Percentiles rank a stretch among this genome's conserved stretches.
These are phyloP conservation scores for Setaria italica DNA, from an alignment of 202 grass and related monocot genomes.

Conservation along the genomic window DNA sequence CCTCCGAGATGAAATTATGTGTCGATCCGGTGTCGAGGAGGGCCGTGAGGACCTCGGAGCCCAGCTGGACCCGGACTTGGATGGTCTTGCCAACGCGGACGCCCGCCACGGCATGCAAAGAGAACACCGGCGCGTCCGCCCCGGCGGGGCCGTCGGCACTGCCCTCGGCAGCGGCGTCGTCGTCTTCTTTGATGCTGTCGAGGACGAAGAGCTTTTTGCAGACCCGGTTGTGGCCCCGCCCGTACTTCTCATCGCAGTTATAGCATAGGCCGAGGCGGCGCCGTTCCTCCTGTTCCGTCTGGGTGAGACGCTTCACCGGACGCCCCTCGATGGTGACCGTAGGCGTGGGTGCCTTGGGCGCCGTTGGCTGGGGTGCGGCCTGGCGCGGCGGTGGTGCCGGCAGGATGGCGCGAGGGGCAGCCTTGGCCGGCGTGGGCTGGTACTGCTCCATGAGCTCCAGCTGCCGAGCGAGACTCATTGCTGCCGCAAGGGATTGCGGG, in stretches of 20 bases:
- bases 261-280: background rate
- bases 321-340: background rate
- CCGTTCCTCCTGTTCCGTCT: background rate
- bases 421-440: accelerated
- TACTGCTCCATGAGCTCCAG: background rate
- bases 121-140: no score
- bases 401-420: background rate
- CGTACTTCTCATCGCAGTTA: background rate
- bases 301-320: background rate
- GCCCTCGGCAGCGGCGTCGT: background rate
- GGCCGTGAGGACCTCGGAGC: background rate
- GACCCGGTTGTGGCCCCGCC: background rate
- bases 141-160: no score
- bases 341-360: background rate
- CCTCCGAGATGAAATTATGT: no score
- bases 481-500: background rate
- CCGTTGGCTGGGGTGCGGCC: background rate
- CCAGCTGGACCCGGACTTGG: background rate
- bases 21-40: background rate
- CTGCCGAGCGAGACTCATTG: background rate
- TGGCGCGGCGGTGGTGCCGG: background rate
- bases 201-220: background rate
- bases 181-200: background rate
- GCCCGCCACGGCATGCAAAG: background rate
- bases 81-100: background rate